Evolutionary conservation across 768 basidiomycete species (phyloP).

Genomic region (Hypholoma sublateritium): DNA sequence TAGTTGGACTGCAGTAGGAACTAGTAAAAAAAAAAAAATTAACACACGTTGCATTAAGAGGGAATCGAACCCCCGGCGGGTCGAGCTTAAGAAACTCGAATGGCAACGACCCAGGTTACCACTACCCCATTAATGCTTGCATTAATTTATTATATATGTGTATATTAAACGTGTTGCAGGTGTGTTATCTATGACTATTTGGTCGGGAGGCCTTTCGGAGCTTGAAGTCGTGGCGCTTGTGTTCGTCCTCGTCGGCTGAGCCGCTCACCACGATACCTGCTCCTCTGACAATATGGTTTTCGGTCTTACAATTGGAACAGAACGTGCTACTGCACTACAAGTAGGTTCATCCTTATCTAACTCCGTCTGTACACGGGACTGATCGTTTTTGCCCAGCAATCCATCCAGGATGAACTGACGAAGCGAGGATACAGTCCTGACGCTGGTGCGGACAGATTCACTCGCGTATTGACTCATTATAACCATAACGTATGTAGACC

Average conservation of each 20-base stretch:
- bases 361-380: slow-evolving; percentile 1
- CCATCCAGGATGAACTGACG: slow-evolving; percentile 80
- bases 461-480: slow-evolving; percentile 3
- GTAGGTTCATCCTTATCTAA: slow-evolving; percentile 32
- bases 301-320: slow-evolving; percentile 77
- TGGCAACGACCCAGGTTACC: slow-evolving; percentile 8
- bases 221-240: too few relatives aligned
- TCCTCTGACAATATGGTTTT: slow-evolving; percentile 55
- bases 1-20: too few relatives aligned
- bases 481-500: slow-evolving; percentile 47
- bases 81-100: slow-evolving; percentile 42
- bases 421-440: slow-evolving; percentile 73
- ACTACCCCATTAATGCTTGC: slow-evolving; percentile 32
- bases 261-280: too few relatives aligned
- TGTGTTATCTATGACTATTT: background rate
- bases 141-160: too few relatives aligned
- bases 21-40: too few relatives aligned
- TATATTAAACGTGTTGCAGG: too few relatives aligned
- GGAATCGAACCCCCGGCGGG: slow-evolving; percentile 90
- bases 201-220: background rate
- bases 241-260: too few relatives aligned
- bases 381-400: slow-evolving; percentile 46
- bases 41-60: slow-evolving; percentile 61
- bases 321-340: slow-evolving; percentile 70
- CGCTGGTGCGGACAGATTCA: slow-evolving; percentile 52